Evolutionary conservation across 2,329 filamentous ascomycete genomes (phyloP).

Genomic region (Fonsecaea nubica): DNA sequence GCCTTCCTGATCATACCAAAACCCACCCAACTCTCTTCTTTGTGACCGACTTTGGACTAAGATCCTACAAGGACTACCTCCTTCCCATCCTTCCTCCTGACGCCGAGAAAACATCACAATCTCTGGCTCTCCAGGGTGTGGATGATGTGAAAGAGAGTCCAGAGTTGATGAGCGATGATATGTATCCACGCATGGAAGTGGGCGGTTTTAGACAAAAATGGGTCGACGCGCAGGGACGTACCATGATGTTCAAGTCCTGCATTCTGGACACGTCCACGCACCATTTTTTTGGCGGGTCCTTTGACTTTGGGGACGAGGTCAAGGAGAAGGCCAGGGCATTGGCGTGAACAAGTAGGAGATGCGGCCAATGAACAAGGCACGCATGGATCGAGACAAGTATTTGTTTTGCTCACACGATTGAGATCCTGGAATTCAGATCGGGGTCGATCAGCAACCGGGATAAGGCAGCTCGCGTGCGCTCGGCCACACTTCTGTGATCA

Average conservation of each 20-base stretch:
- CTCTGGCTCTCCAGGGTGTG: conserved; percentile 10
- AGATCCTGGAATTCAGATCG: too few relatives aligned
- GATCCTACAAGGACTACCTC: conserved; percentile 28
- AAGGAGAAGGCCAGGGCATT: conserved; percentile 27
- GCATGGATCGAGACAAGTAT: not conserved
- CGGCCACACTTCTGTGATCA: not conserved
- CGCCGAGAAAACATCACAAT: conserved; percentile 21
- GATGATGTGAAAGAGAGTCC: conserved; percentile 16
- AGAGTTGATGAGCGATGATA: conserved; percentile 23
- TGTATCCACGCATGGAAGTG: conserved; percentile 25
- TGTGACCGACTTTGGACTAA: conserved; percentile 26
- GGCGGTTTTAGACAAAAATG: conserved; percentile 27
- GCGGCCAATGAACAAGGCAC: too few relatives aligned
- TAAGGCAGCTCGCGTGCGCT: too few relatives aligned
- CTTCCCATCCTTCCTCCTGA: conserved; percentile 25
- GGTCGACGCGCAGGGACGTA: conserved; percentile 19
- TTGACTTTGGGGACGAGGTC: conserved; percentile 29
- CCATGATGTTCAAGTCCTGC: conserved; percentile 24
- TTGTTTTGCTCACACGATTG: not conserved
- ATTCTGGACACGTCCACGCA: conserved; percentile 20
- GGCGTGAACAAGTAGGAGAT: not conserved
- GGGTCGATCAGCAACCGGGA: not conserved
- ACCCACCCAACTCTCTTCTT: conserved; percentile 27
- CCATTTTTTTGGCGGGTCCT: conserved; percentile 25
- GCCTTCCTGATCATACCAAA: conserved; percentile 17